Conservation (phyloP, 495 filamentous ascomycete species). For the Penicillium flavigenum region DNA sequence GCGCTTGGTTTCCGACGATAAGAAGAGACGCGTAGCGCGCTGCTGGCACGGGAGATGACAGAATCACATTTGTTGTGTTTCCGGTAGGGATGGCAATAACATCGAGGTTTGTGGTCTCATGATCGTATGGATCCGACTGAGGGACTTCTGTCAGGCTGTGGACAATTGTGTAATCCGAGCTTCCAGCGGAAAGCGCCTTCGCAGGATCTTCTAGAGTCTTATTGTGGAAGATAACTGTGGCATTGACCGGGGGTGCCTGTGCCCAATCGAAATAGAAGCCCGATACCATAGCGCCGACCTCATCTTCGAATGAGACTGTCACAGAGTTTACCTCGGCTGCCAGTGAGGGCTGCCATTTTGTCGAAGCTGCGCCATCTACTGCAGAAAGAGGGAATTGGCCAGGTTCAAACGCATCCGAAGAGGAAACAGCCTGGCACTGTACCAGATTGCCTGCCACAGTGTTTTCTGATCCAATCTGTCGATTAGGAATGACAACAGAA, state of each 20-base stretch:
- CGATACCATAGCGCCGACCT: constrained; percentile 43
- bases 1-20: constrained; percentile 48
- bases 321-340: constrained; percentile 47
- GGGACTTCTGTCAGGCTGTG: constrained; percentile 29
- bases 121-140: constrained; percentile 41
- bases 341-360: constrained; percentile 66
- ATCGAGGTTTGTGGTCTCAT: constrained; percentile 26
- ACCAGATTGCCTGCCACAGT: constrained; percentile 60
- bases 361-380: constrained; percentile 68
- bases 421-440: constrained; percentile 62
- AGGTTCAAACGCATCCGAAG: constrained; percentile 49
- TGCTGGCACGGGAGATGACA: constrained; percentile 34
- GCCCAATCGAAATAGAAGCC: constrained; percentile 70
- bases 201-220: constrained; percentile 26
- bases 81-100: constrained; percentile 39
- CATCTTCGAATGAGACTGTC: constrained; percentile 49
- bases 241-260: constrained; percentile 55
- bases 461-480: constrained; percentile 44
- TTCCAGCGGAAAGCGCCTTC: constrained; percentile 6
- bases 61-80: constrained; percentile 50
- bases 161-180: constrained; percentile 20
- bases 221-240: constrained; percentile 57
- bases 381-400: constrained; percentile 74
- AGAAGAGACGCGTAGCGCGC: constrained; percentile 47
- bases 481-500: constrained; percentile 59